Percentiles rank a stretch among this genome's conserved stretches.
Evolutionary conservation across 129 eudicot genomes (phyloP).

Genomic region (Escallonia rubra): DNA sequence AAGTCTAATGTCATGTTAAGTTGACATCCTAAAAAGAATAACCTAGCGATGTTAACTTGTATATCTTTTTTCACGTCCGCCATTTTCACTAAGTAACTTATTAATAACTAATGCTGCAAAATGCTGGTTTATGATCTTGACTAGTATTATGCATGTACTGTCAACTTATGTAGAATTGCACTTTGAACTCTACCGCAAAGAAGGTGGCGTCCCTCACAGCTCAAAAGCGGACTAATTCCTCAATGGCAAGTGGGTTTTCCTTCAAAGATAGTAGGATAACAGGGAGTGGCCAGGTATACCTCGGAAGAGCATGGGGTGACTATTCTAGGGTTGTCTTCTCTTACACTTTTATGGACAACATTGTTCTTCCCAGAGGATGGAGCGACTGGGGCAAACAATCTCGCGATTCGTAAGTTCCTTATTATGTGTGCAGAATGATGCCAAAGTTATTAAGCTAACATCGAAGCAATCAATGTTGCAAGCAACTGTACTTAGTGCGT

Average conservation of each 20-base stretch:
- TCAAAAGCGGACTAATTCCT: conserved; percentile 32
- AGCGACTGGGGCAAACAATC: conserved; percentile 47
- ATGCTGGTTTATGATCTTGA: too few species aligned
- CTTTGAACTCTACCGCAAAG: conserved; percentile 45
- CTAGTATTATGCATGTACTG: too few species aligned
- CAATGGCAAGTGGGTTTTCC: conserved; percentile 49
- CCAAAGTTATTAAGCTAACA: too few species aligned
- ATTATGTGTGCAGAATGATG: neutral
- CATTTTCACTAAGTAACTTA: too few species aligned
- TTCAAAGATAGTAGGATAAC: conserved; percentile 42
- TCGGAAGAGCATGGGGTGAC: conserved; percentile 70
- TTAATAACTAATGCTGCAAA: too few species aligned
- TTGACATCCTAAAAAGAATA: too few species aligned
- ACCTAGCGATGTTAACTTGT: too few species aligned
- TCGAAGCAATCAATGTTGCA: too few species aligned
- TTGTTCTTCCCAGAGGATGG: conserved; percentile 59
- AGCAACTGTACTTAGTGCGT: too few species aligned
- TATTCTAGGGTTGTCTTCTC: conserved; percentile 58
- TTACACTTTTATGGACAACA: conserved; percentile 42
- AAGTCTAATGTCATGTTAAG: too few species aligned
- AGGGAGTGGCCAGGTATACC: conserved; percentile 44
- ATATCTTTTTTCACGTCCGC: too few species aligned
- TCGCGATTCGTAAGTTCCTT: conserved; percentile 32
- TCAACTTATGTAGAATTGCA: conserved; percentile 31
- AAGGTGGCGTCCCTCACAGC: conserved; percentile 57